These are phyloP conservation scores for Multifurca ochricompacta DNA, from an alignment of 768 basidiomycete genomes.

Conservation along the genomic window DNA sequence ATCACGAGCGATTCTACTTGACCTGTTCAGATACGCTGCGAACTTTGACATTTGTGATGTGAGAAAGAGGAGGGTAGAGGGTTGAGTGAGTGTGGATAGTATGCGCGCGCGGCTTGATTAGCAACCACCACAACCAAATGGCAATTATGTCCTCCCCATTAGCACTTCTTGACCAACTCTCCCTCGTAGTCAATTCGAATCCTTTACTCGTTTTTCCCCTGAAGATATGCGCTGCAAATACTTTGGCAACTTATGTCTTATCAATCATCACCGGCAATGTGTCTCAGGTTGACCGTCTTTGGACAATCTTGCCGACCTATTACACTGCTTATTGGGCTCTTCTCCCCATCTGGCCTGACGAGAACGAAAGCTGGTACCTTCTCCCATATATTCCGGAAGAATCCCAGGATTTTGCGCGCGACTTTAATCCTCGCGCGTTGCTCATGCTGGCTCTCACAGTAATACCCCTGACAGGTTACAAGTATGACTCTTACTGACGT, in stretches of 20 bases:
- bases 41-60: constrained; percentile 23
- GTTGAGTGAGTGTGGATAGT: background rate
- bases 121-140: background rate
- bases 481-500: background rate
- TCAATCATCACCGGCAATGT: constrained; percentile 71
- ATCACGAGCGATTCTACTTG: constrained; percentile 33
- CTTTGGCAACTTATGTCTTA: constrained; percentile 43
- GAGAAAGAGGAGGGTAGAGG: no score
- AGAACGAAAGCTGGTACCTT: constrained; percentile 32
- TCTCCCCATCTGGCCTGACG: constrained; percentile 45
- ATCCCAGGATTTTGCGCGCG: constrained; percentile 30
- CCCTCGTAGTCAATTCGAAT: background rate
- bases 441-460: constrained; percentile 69
- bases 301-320: constrained; percentile 67
- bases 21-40: constrained; percentile 32
- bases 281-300: constrained; percentile 80
- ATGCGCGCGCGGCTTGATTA: background rate
- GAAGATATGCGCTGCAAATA: constrained; percentile 47
- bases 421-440: constrained; percentile 62
- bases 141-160: background rate
- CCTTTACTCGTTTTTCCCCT: constrained; percentile 44
- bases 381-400: constrained; percentile 49
- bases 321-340: constrained; percentile 81
- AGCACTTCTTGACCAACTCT: background rate
- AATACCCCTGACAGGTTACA: background rate